Base-by-base conservation (phyloP, 1,284 basidiomycete species). In the Ceratobasidium sp. region DNA sequence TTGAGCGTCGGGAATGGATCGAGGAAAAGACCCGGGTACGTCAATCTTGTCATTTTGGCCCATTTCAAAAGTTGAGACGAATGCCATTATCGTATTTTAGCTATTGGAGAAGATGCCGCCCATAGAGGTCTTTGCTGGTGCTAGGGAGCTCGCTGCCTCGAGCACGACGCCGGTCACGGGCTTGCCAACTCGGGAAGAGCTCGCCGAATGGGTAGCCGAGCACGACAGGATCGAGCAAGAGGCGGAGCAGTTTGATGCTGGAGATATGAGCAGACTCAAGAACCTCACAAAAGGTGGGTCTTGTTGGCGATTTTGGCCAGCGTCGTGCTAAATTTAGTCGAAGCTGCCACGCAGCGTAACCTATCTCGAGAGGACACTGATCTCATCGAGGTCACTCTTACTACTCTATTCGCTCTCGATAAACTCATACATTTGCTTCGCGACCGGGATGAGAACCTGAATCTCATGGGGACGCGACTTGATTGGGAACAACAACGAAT, bases 301-400 rank as follows among this genome's bases (percentile, higher is more conserved):
- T 21, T 14, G 9, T n/a, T 26, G 45, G 50, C 55, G 32, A n/a
- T 61, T 30, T 30, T 58, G 16, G 18, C 32, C 46, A n/a, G 21
- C 14, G 41, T 59, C 8, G 16, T 21, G 16, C 23, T 62, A n/a
- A 34, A 30, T 71, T 28, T 41, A 48, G 73, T 41, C 71, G 4
- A 79, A 97, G 96, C 92, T 74, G 92, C 93, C 41, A 92, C 94
- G 0, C 90, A 95, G 78, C 87, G 95, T 72, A 94, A 96, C 79
- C 83, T 98, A 64, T 97, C 96, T 36, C 87, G 92, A 16, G 88
- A 90, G 75, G 96, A 98, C 78, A 98, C 96, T 18, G 95, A 98
- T 80, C 85, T 98, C 59, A 95, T 98, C 77, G 94, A 97, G 81
- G 85, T 98, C 73, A 95, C 96, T 1, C 85, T 98, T 70, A 93